Base-by-base conservation (phyloP, 2,329 filamentous ascomycete genomes). In the Aspergillus viridinutans region DNA sequence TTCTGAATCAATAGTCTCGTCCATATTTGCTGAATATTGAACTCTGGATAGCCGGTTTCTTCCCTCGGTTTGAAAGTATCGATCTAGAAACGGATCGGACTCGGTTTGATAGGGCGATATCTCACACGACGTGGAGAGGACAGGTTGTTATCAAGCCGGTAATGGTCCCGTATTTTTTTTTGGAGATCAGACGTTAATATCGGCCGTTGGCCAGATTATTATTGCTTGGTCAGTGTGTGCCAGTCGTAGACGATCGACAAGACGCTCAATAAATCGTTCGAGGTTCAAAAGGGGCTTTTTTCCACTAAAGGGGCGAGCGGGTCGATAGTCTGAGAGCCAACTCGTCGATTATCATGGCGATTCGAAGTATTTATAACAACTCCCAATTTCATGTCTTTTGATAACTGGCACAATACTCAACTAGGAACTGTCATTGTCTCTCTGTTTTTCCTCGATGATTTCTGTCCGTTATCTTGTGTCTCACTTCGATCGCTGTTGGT, bases 221-320 rank as follows among this genome's bases (percentile, higher is more conserved):
- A 20, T 52, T 53, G 45, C 50, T 21, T 38, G 42, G 52, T 50
- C 29, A 53, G 25, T 38, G 42, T 54, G 43, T 48, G 55, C 62
- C 53, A 47, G 56, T 43, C 57, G 61, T 57, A 52, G 54, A 64
- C 54, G 45, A 66, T 66, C 61, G 58, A 57, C 62, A 54, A 55
- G 47, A 42, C 49, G 59, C 56, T 32, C n/a, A 57, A 61, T 54
- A 61, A 57, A 56, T 58, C 55, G 57, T 58, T 57, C 54, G 54
- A 57, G 50, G 53, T 62, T 60, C 52, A 53, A 64, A 64, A 64
- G 62, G 64, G 64, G 64, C 53, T 58, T 60, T 61, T 63, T 60
- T 64, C 55, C 23, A 62, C 61, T 62, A 66, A 66, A 64, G 60
- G 64, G 64, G 58, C 62, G 64, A 64, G 62, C 64, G 64, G 64